Evolutionary conservation across 1,284 basidiomycete species (phyloP), one percentile per base, ranked within the genome.

Genomic region (Leccinum proliferum): DNA sequence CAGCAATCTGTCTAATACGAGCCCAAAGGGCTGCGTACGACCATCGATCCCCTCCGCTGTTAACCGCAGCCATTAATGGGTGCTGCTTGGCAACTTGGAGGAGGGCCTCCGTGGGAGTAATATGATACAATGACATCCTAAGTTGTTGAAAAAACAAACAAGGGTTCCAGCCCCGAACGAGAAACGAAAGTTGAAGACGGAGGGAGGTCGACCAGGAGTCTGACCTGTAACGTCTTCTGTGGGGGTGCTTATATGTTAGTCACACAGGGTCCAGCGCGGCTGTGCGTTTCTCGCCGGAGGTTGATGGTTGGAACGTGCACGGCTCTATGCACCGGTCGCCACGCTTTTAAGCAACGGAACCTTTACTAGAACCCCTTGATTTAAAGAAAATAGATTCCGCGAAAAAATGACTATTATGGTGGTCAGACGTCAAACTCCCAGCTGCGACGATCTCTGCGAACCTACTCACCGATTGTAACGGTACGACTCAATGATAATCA

Each of bases 21-120:
- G 71, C 59, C 70, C 71, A 71, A 21, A 71, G 63, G 57, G 68
- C 68, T 55, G 65, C 70, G 9, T 71, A 71, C 52, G 71, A 70
- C 70, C 70, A 71, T 64, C 65, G 61, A 56, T 62, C 60, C 18
- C 58, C 57, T 63, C 59, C 65, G 15, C 58, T 56, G 41, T 62
- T 65, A 25, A 72, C 66, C n/a, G 71, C 70, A 53, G 35, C 15
- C 18, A 53, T 58, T 60, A 62, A 66, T 12, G 71, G 71, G 57
- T 72, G 68, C 32, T 70, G 58, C 62, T 65, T 68, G 58, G 71
- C 70, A 55, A 70, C 71, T 59, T 67, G 64, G 52, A 71, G 68
- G 56, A 71, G 71, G 25, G 64, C 69, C 58, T 71, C 70, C 18
- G 71, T 71, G 32, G 70, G 70, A 32, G 70, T 73, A 57, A 64